Base-by-base conservation (phyloP, 2,329 filamentous ascomycete genomes). In the Cladosporium sp. region DNA sequence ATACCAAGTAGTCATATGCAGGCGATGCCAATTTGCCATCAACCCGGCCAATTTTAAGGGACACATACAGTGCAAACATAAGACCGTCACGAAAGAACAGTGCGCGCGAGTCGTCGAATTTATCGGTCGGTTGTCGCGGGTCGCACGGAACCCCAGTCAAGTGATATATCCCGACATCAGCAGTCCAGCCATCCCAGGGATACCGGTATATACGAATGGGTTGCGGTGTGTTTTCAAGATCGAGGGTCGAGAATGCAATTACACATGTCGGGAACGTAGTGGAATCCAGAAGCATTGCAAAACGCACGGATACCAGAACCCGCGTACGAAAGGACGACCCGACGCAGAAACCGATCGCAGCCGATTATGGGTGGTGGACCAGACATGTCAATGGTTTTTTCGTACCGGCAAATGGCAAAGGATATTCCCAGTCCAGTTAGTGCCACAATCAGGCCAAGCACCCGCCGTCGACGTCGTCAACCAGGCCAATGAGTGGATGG, bases 401-500 rank as follows among this genome's bases (percentile, higher is more conserved):
- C 6, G 25, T 4, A 55, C 17, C 15, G 51, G 51, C 11, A 43
- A 3, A 43, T 55, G 30, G 51, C 22, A 36, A 22, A 42, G 22
- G 39, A 43, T 43, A 34, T 55, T 55, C n/a, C 39, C 17, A 15
- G 30, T 55, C 19, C 22, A 55, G 14, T 20, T 45, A 22, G 51
- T 55, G 9, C 51, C 17, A 43, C 17, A n/a, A 20, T 17, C 25
- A 25, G 20, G 51, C 39, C 39, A 55, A 37, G 51, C 19, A 43
- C n/a, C 39, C 22, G 19, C 39, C 1, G 39, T 55, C 51, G 14
- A 55, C 30, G 37, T 22, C 19, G 39, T 28, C 36, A 11, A 17
- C 11, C 20, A 55, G 6, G 51, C 51, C n/a, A 55, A 55, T 19
- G 25, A 34, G 37, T 55, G 14, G 51, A 55, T 55, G n/a, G 51